Evolutionary conservation across 1,139 yeast species (phyloP).

Genomic region (Hemisphaericaspora subhashii): DNA sequence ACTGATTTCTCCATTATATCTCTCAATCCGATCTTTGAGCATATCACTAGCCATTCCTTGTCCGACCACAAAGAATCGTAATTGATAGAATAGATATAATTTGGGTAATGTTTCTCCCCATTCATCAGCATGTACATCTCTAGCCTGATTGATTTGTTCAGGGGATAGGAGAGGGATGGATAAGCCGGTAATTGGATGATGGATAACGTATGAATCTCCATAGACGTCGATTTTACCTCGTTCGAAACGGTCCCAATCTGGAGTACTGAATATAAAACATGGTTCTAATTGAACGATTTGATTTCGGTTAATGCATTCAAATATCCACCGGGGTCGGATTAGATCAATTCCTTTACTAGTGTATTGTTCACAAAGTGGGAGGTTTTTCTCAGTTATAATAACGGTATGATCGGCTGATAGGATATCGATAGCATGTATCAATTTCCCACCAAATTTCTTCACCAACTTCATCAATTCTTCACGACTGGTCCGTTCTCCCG

Average conservation of each 20-base stretch:
- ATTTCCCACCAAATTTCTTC: constrained; percentile 52
- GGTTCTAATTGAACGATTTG: constrained; percentile 60
- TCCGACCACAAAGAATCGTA: constrained; percentile 26
- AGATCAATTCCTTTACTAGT: constrained; percentile 55
- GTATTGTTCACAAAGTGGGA: constrained; percentile 47
- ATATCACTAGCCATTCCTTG: constrained; percentile 8
- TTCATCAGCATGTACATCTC: constrained; percentile 11
- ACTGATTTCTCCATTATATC: constrained; percentile 34
- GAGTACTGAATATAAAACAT: constrained; percentile 43
- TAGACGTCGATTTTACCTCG: constrained; percentile 40
- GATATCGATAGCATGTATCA: constrained; percentile 20
- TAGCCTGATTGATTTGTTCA: constrained; percentile 5
- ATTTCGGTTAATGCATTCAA: constrained; percentile 55
- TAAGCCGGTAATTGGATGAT: constrained; percentile 14
- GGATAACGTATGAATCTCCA: constrained; percentile 55
- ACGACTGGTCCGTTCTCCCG: constrained; percentile 29
- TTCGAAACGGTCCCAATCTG: constrained; percentile 11
- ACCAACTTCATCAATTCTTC: constrained; percentile 40
- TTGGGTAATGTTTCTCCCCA: constrained; percentile 18
- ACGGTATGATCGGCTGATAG: constrained; percentile 20
- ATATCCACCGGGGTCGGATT: constrained; percentile 68
- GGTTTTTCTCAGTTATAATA: constrained; percentile 49
- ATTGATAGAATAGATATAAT: constrained; percentile 21
- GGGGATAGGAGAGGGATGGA: constrained; percentile 7
- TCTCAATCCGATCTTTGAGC: constrained; percentile 23